Evolutionary conservation across 208 protist genomes (phyloP).

Genomic region (Leishmania martiniquensis): DNA sequence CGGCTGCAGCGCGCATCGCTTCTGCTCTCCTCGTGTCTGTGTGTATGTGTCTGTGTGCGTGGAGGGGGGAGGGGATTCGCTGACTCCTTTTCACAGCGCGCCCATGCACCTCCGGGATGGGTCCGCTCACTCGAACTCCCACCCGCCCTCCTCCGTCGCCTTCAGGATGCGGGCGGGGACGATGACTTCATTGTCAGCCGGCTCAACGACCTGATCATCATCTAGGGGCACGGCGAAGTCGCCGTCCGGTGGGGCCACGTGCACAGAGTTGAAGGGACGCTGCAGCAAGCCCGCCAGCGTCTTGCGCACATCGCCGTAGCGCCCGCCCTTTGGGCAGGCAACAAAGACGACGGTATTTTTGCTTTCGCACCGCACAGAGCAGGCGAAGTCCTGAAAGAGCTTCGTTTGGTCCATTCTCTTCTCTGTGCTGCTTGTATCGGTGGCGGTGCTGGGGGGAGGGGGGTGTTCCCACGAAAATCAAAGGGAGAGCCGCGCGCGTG

Average conservation of each 20-base stretch:
- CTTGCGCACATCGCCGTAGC: constrained; percentile 77
- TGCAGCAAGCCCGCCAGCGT: constrained; percentile 65
- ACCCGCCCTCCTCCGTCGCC: constrained; percentile 32
- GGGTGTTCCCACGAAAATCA: not conserved
- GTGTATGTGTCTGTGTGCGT: too few species aligned
- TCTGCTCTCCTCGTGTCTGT: too few species aligned
- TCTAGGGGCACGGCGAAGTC: constrained; percentile 27
- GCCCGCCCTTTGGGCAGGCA: constrained; percentile 46
- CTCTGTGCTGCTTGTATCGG: not conserved
- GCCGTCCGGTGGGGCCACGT: constrained; percentile 29
- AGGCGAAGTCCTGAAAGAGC: constrained; percentile 57
- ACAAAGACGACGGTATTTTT: constrained; percentile 63
- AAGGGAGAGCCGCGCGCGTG: not conserved
- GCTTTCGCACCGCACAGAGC: constrained; percentile 61
- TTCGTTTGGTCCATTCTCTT: constrained; percentile 40
- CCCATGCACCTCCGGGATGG: too few species aligned
- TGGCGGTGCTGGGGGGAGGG: not conserved
- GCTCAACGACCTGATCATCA: constrained; percentile 36
- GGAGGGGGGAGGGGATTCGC: not conserved
- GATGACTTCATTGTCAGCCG: constrained; percentile 37
- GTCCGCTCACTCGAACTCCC: constrained; percentile 37
- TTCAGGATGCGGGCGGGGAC: constrained; percentile 44
- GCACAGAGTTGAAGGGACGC: constrained; percentile 39
- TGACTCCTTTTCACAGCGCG: not conserved
- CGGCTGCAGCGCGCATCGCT: not conserved